Percentiles rank a stretch among this genome's conserved stretches.
These are phyloP conservation scores for Podospora appendiculata DNA, from an alignment of 495 filamentous ascomycete genomes.

Conservation along the genomic window DNA sequence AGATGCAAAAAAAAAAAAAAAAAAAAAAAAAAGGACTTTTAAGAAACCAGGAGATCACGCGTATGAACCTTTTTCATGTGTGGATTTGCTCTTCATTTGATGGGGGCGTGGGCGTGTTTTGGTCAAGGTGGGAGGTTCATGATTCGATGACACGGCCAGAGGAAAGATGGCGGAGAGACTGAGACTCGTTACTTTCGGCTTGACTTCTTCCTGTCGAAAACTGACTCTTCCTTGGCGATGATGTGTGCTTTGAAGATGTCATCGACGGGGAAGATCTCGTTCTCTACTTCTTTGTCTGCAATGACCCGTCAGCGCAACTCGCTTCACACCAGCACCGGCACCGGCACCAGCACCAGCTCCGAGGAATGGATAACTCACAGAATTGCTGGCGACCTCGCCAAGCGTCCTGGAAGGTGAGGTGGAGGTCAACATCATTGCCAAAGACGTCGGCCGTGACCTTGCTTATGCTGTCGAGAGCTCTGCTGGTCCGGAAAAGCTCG, in stretches of 20 bases:
- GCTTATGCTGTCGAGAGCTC: conserved; percentile 3
- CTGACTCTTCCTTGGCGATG: conserved; percentile 8
- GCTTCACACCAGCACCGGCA: neutral
- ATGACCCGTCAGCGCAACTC: neutral
- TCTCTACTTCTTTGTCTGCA: neutral
- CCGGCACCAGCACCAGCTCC: neutral
- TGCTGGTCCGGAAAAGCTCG: conserved; percentile 11
- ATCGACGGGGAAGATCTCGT: neutral
- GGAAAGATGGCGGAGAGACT: too few relatives aligned
- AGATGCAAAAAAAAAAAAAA: too few relatives aligned
- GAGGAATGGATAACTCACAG: conserved; percentile 8
- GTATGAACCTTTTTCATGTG: too few relatives aligned
- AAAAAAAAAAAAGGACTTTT: too few relatives aligned
- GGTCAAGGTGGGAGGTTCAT: too few relatives aligned
- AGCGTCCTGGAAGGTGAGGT: conserved; percentile 1
- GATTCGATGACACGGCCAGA: too few relatives aligned
- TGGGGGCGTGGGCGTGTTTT: too few relatives aligned
- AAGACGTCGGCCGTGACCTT: conserved; percentile 5
- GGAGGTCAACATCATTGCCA: conserved; percentile 1
- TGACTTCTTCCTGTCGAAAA: conserved; percentile 25
- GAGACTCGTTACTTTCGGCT: conserved; percentile 2
- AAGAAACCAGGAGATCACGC: too few relatives aligned
- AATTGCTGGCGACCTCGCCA: conserved; percentile 11
- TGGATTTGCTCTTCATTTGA: too few relatives aligned
- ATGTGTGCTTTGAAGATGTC: neutral